Conservation (phyloP, 2,329 filamentous ascomycete species). For the Arthrobotrys entomopaga region DNA sequence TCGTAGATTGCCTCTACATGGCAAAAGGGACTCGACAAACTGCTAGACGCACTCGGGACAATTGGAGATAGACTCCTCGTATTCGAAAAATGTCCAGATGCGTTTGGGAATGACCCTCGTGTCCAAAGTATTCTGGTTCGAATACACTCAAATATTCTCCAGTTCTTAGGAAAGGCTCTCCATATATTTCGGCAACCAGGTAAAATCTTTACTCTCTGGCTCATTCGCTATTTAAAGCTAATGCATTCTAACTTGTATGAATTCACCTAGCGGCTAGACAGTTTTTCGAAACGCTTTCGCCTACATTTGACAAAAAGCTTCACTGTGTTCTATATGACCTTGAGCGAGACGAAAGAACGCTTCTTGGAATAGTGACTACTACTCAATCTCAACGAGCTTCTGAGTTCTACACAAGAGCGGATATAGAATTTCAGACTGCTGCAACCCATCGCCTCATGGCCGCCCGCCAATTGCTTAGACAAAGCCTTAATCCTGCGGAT, state of each 20-base stretch:
- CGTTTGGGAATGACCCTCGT: background rate
- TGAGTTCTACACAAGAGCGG: constrained; percentile 4
- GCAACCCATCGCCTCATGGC: constrained; percentile 5
- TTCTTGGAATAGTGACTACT: background rate
- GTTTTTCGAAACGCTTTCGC: no score
- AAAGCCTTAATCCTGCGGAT: constrained; percentile 8
- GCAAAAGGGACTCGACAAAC: constrained; percentile 26
- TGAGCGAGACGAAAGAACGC: constrained; percentile 8
- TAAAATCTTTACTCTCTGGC: no score
- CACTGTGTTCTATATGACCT: constrained; percentile 15
- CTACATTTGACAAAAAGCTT: no score
- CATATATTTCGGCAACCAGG: no score
- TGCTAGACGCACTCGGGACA: constrained; percentile 18
- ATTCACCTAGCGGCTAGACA: no score
- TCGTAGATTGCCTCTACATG: constrained; percentile 16
- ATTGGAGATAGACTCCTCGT: constrained; percentile 29
- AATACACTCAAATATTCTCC: constrained; percentile 16
- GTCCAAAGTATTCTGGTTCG: constrained; percentile 17
- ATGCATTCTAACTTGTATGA: no score
- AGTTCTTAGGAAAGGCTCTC: constrained; percentile 1
- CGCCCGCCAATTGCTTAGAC: constrained; percentile 10
- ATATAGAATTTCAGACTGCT: constrained; percentile 12
- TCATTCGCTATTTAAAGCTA: no score
- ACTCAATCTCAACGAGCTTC: constrained; percentile 6
- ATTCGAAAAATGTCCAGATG: constrained; percentile 10